Base-by-base conservation (phyloP, 106 monocot genomes). In the Gastrodia elata region DNA sequence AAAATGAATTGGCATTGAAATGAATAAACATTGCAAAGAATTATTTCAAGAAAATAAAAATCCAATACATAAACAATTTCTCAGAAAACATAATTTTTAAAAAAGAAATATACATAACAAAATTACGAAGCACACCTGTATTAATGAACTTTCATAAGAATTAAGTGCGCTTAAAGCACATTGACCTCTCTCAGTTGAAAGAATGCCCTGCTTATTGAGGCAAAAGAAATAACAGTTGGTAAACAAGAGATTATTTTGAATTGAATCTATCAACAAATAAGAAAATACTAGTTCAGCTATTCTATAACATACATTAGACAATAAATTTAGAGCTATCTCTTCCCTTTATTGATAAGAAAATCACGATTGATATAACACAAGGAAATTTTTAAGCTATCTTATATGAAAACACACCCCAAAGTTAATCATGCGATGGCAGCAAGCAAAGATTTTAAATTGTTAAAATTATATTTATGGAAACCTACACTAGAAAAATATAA, bases 101-200 rank as follows among this genome's bases (percentile, higher is more conserved):
- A 48, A 0, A 32, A 30, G 28, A 49, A 44, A 20, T 18, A 14
- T 42, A 20, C 11, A 13, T 6, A 35, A 13, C 0, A 16, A 72
- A 34, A 22, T 32, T 18, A 33, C 5, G 30, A 25, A 18, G 30
- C 38, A 32, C 86, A 97, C 96, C 80, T 30, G 73, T 76, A 97
- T 39, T 74, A 97, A 70, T 35, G 96, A 90, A 68, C 57, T 84
- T 37, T 97, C 96, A 71, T 82, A 85, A 20, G 77, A 74, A 81
- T 79, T 77, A 59, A 97, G 80, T 28, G 74, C 77, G 41, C 52
- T 33, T 59, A 97, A 72, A 68, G 80, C 85, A 80, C 65, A 22
- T 20, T 90, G 90, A 34, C 96, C 96, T 76, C 74, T 84, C 43
- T 88, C 90, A 58, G 96, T 97, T 16, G 96, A 97, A 76, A 97